Evolutionary conservation across 129 eudicot genomes (phyloP), one percentile per base, ranked within the genome.

Genomic region (Centella asiatica): DNA sequence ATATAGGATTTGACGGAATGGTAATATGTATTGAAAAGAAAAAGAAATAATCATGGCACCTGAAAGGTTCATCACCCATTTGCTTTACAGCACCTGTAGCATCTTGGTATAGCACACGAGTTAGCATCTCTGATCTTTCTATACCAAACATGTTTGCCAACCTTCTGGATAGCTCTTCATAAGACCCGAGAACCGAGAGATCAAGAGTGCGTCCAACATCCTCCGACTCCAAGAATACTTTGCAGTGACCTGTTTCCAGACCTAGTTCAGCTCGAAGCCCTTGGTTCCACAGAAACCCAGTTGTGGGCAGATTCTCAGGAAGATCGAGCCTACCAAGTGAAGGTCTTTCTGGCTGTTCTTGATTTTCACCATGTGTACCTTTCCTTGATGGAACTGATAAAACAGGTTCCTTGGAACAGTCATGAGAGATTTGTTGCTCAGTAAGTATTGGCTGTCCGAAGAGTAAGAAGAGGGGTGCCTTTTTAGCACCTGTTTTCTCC

Each of bases 361-460:
- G 54, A 59, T 48, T 68, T 22, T 62, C 63, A 46, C 69, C 64
- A 9, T 73, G 66, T n/a, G 77, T 55, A 39, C 44, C 36, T 29
- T 74, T 74, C 32, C 50, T 45, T 37, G 20, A 28, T 36, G 60
- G 34, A 29, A 44, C 50, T 66, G 71, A 62, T 28, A 66, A 75
- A 67, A 49, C 70, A 32, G 57, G 47, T 52, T 58, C 79, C 45
- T 60, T 40, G n/a, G 77, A 70, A 57, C 60, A 57, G 62, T 81
- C 65, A 27, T 44, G 55, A 52, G 86, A 69, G 55, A 83, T 77
- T 73, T 86, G 94, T 75, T 88, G 88, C 75, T 82, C 90, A 6
- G 88, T 80, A 27, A 77, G 87, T 64, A 89, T 89, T 39, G 83
- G 85, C 72, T 85, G 89, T 44, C 97, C 97, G 66, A 89, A 89